Percentiles rank a stretch among this genome's conserved stretches.
Evolutionary conservation across 208 protist species (phyloP).

Genomic region (Acanthamoeba castellanii): DNA sequence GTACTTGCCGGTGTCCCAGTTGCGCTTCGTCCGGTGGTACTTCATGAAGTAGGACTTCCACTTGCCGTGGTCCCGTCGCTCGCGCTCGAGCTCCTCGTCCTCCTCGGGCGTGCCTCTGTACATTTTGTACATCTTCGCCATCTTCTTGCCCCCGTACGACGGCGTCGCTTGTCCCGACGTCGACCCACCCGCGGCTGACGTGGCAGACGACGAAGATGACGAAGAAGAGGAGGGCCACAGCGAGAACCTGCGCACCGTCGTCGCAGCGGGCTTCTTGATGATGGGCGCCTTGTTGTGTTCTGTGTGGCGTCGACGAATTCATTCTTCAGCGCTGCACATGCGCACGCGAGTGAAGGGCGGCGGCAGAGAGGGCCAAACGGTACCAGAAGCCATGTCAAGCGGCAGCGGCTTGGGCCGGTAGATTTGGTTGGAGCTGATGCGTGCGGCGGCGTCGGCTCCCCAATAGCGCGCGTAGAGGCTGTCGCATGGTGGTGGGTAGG

Average conservation of each 20-base stretch:
- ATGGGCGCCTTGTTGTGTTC: neutral
- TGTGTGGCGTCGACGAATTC: neutral
- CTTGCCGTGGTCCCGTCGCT: neutral
- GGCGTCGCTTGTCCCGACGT: no score
- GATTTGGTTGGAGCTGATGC: neutral
- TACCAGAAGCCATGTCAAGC: neutral
- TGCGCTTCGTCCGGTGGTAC: conserved; percentile 14
- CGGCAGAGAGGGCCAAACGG: neutral
- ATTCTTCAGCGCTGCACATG: neutral
- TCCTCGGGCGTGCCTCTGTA: neutral
- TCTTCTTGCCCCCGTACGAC: neutral
- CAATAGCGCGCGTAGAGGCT: conserved; percentile 38
- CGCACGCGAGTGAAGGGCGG: neutral
- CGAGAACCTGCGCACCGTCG: neutral
- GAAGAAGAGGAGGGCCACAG: neutral
- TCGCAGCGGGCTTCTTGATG: neutral
- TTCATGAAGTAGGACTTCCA: conserved; percentile 43
- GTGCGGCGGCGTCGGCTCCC: neutral
- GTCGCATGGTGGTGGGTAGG: no score
- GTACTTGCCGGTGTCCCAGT: conserved; percentile 32
- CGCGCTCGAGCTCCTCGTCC: neutral
- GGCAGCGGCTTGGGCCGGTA: conserved; percentile 11
- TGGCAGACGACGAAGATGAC: neutral
- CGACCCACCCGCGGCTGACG: no score
- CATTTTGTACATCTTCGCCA: neutral